Evolutionary conservation across 805 yeast species (phyloP), one percentile per base, ranked within the genome.

Genomic region (Spathaspora girioi): DNA sequence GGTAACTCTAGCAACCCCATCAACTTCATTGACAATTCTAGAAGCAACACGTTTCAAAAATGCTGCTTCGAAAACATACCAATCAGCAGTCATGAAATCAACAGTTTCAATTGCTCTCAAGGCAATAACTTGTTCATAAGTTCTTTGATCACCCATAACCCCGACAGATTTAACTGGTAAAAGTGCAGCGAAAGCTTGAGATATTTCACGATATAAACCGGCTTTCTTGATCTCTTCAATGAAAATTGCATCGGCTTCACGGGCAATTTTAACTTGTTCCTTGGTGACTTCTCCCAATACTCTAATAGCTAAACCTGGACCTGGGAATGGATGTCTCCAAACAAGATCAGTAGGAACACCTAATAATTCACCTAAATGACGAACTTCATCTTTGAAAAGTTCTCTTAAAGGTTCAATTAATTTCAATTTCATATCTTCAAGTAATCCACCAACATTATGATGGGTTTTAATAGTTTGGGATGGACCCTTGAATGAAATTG

Each of bases 281-380:
- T 83, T 87, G 53, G 97, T 89, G 57, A 94, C 98, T 77, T 93
- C 98, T 62, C 99, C 99, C 46, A 94, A 79, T 51, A 94, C 96
- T 76, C 99, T 87, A 71, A 94, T 94, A 61, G 97, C 99, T 68
- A 94, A 88, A 78, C 99, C 99, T 70, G 99, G 99, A 69, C 99
- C 99, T 64, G 99, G 99, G 96, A 94, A 94, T 52, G 99, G 99
- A 70, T 94, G 99, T 81, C 99, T 89, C 98, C 98, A 93, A 60
- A 94, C 98, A 62, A 94, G 81, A 63, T 94, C 98, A 67, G 89
- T 94, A 35, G 97, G 96, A 63, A 94, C 93, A 47, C 97, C 97
- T 76, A 94, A 77, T 49, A 94, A 75, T 77, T 90, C 89, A 75
- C 99, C 99, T 61, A 94, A 79, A 63, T 86, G 89, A 75, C 99